These are phyloP conservation scores for Fusarium camptoceras DNA, from an alignment of 2,329 filamentous ascomycete species.

Conservation along the genomic window DNA sequence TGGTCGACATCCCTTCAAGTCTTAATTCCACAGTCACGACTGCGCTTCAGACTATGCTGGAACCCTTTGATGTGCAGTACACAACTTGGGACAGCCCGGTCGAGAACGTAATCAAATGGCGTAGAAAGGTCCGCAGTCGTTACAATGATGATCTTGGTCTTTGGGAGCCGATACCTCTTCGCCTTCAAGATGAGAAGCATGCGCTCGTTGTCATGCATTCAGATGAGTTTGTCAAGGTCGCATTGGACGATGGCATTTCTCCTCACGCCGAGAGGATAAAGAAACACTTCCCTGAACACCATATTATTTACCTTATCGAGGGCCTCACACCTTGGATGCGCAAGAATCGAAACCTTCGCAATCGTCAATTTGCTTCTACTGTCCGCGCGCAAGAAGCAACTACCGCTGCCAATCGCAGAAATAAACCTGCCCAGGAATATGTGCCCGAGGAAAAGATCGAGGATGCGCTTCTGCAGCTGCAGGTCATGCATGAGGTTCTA, in stretches of 20 bases:
- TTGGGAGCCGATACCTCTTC: constrained; percentile 72
- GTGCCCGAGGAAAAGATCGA: constrained; percentile 77
- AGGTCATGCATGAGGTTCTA: constrained; percentile 73
- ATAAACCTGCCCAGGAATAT: constrained; percentile 58
- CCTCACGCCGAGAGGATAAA: constrained; percentile 69
- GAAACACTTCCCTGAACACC: constrained; percentile 62
- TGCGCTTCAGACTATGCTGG: constrained; percentile 63
- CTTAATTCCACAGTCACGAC: constrained; percentile 61
- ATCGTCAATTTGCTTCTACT: constrained; percentile 74
- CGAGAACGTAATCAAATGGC: constrained; percentile 72
- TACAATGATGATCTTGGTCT: constrained; percentile 71
- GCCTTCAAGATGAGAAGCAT: constrained; percentile 68
- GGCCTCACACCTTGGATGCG: constrained; percentile 74
- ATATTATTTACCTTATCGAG: constrained; percentile 78
- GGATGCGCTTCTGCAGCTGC: constrained; percentile 76
- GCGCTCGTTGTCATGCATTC: constrained; percentile 72
- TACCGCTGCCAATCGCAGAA: constrained; percentile 51
- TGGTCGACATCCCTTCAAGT: constrained; percentile 73
- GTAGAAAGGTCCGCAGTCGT: constrained; percentile 71
- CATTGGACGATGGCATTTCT: constrained; percentile 65
- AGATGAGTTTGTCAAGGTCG: constrained; percentile 73
- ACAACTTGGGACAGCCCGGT: constrained; percentile 59
- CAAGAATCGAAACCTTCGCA: constrained; percentile 75
- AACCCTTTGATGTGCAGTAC: constrained; percentile 61
- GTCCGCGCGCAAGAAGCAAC: constrained; percentile 62